Percentiles rank a stretch among this genome's conserved stretches.
Conservation (phyloP, 768 basidiomycete genomes). For the Artomyces pyxidatus region DNA sequence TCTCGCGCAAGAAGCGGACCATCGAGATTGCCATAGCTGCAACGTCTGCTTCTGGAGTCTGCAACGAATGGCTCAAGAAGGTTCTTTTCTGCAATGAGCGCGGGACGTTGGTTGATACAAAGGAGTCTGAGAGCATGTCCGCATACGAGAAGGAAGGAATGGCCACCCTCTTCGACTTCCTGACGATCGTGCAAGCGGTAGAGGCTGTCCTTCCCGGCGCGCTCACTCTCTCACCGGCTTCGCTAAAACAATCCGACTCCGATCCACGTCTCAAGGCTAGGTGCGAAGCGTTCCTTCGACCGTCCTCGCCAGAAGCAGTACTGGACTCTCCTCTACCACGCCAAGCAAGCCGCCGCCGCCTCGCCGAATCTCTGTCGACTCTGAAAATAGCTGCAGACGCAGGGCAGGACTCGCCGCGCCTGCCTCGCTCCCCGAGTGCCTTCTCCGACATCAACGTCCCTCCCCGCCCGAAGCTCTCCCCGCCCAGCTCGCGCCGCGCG, state of each 20-base stretch:
- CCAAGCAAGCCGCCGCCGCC: not conserved
- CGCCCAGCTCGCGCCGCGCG: conserved; percentile 8
- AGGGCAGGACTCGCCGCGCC: not conserved
- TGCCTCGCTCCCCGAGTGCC: not conserved
- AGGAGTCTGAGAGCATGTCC: conserved; percentile 11
- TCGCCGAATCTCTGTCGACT: not conserved
- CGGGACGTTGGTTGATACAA: conserved; percentile 3
- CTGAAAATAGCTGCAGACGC: not conserved
- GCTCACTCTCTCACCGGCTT: not conserved
- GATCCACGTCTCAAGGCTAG: not conserved
- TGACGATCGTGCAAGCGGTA: conserved; percentile 7
- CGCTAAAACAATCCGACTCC: too few species aligned
- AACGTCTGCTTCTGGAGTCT: not conserved
- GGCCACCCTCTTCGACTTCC: conserved; percentile 11
- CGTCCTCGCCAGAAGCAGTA: not conserved
- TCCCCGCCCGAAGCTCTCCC: conserved; percentile 12
- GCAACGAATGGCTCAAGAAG: conserved; percentile 7
- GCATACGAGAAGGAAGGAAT: conserved; percentile 9
- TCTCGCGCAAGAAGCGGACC: conserved; percentile 15
- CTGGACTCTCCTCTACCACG: not conserved
- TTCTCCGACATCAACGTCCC: conserved; percentile 9
- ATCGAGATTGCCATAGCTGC: conserved; percentile 6
- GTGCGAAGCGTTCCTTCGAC: not conserved
- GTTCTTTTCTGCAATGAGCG: conserved; percentile 12
- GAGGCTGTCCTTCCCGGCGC: conserved; percentile 1